Base-by-base conservation (phyloP, 352 stramenopile genomes). In the Thalassiosira mediterranea region DNA sequence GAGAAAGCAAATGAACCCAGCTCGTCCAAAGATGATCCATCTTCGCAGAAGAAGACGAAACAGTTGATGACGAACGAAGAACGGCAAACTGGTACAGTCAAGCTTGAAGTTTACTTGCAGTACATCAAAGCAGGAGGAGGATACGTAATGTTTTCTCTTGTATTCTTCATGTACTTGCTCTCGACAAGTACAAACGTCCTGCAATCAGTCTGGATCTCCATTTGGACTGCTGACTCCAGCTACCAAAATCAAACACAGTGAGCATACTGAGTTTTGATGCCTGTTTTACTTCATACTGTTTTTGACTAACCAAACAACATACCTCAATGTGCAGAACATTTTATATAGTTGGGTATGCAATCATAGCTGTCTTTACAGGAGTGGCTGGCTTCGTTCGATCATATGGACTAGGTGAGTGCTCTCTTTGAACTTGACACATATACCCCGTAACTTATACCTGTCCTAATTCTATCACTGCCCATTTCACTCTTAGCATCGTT, bases 161-260 rank as follows among this genome's bases (percentile, higher is more conserved):
- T 93, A 1, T 81, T 90, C 19, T 53, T 88, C 26, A 76, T 88
- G n/a, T 97, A 96, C 54, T 83, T 93, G 17, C 62, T 96, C 29
- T 95, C 84, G 68, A 86, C 96, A 75, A 79, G 69, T 2, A 79
- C 95, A 23, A 83, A 92, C 64, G 72, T 97, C 28, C 37, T 92
- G 7, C 94, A 84, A 53, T 89, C 91, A 31, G 73, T 94, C 2
- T 98, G 95, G 95, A 88, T 98, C 44, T 95, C 95, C 26, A 92
- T 95, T 54, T 98, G 95, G 95, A 97, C 94, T 21, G 87, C 95
- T 51, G 66, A 97, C 53, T 63, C 88, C n/a, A n/a, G n/a, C n/a
- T n/a, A n/a, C n/a, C n/a, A n/a, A n/a, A n/a, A n/a, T n/a, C n/a
- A n/a, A n/a, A n/a, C n/a, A n/a, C n/a, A n/a, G n/a, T n/a, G n/a